A percentile compares a stretch with the other conserved stretches of the same genome.
These are phyloP conservation scores for Tetraselmis chui DNA, from an alignment of 139 green algal genomes.

Conservation along the genomic window DNA sequence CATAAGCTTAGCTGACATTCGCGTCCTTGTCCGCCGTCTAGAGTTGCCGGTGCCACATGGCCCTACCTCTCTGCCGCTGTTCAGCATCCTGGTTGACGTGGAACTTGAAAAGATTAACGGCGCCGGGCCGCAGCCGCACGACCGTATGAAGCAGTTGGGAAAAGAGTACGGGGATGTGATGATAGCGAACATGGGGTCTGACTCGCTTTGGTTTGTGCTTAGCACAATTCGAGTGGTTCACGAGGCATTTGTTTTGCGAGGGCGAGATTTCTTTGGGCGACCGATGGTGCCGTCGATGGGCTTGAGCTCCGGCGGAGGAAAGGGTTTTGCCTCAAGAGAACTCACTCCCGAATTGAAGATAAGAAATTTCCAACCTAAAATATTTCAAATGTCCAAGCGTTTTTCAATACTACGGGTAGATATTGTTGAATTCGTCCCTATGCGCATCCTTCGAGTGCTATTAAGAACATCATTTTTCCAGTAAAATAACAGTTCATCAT, in stretches of 20 bases:
- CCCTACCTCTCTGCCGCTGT: neutral
- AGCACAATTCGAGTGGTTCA: neutral
- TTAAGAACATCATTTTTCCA: too few relatives aligned
- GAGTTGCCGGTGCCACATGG: neutral
- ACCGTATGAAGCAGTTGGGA: neutral
- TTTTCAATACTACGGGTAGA: too few relatives aligned
- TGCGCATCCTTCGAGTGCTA: too few relatives aligned
- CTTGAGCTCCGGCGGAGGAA: neutral
- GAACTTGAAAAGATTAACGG: neutral
- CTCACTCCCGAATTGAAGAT: neutral
- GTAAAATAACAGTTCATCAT: too few relatives aligned
- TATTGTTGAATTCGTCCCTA: too few relatives aligned
- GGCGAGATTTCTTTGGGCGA: neutral
- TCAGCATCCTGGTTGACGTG: neutral
- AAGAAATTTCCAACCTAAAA: too few relatives aligned
- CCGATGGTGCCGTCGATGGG: conserved; percentile 6
- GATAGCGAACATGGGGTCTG: neutral
- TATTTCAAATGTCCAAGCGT: too few relatives aligned
- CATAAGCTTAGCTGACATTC: too few relatives aligned
- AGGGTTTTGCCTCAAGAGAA: neutral
- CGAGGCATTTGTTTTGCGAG: neutral
- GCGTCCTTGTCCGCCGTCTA: too few relatives aligned
- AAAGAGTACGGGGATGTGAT: conserved; percentile 1
- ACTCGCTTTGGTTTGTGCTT: neutral
- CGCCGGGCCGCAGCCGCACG: neutral